Base-by-base conservation (phyloP, 2,329 filamentous ascomycete species). In the Fusarium heterosporum region DNA sequence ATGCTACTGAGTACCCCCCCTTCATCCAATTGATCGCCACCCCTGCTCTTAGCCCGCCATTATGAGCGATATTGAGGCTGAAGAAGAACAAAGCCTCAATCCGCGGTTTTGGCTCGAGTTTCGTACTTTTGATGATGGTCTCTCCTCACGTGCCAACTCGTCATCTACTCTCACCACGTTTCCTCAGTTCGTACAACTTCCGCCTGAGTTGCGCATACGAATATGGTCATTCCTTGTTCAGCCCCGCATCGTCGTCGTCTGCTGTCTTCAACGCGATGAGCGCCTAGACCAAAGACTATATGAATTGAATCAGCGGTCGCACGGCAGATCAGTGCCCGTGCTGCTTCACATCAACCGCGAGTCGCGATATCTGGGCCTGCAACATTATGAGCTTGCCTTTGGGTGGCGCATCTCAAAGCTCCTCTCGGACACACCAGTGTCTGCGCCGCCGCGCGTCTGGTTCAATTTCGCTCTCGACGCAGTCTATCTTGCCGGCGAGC, bases 381-480 rank as follows among this genome's bases (percentile, higher is more conserved):
- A 64, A 19, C 80, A 79, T 71, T 85, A 85, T 75, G 78, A 81
- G 69, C 78, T 77, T 34, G 74, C 82, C 12, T 84, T 85, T 67
- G 70, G 76, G 48, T 85, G 82, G 82, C 78, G 78, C 58, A 77
- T 82, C 47, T 82, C 81, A 17, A 77, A 75, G 54, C 75, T 79
- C 22, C 74, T 82, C 29, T 74, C 73, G 36, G 75, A 73, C 61
- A 74, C 73, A 59, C 75, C 75, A 38, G 62, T 74, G 53, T 76
- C 73, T 72, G 76, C 74, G 17, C 75, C 77, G 11, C 74, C 81
- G 3, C 74, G 74, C 28, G 77, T 80, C 14, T 84, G 79, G 77
- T 85, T 85, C 80, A 81, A 83, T 74, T 85, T 82, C 71, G 71
- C 57, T 25, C 74, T 74, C 28, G 83, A 85, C 75, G 76, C 79